Percentiles rank a stretch among this genome's conserved stretches.
Conservation (phyloP, 2,329 filamentous ascomycete genomes). For the Trichoderma brevicompactum region DNA sequence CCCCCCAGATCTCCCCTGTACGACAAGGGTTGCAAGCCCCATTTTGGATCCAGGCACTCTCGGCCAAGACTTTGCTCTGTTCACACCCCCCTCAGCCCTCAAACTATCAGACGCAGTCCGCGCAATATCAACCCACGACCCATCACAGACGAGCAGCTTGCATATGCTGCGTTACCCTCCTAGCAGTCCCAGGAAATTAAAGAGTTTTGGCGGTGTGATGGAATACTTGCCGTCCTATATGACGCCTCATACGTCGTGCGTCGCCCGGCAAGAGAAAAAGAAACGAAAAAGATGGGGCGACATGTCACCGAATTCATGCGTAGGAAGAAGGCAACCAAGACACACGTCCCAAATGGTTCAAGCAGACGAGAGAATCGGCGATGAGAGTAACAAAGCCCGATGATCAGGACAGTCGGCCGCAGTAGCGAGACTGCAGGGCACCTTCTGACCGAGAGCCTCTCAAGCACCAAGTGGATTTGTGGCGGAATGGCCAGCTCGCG, state of each 20-base stretch:
- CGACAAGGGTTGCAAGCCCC: conserved; percentile 6
- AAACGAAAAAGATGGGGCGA: background rate
- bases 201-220: conserved; percentile 8
- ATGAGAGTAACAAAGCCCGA: conserved; percentile 3
- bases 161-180: background rate
- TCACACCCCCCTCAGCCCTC: conserved; percentile 8
- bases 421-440: background rate
- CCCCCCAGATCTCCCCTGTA: conserved; percentile 7
- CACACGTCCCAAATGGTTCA: background rate
- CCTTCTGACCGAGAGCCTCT: background rate
- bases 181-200: background rate
- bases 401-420: background rate
- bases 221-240: background rate
- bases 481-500: background rate
- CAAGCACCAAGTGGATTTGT: background rate
- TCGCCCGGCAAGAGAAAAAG: background rate
- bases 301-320: background rate
- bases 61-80: background rate
- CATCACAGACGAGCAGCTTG: conserved; percentile 1
- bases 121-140: background rate
- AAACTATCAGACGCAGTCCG: background rate
- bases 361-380: background rate
- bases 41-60: background rate
- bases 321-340: background rate
- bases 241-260: background rate